phyloP scores from a whole-genome alignment of 352 stramenopile species.

The Phytophthora pini region DNA sequence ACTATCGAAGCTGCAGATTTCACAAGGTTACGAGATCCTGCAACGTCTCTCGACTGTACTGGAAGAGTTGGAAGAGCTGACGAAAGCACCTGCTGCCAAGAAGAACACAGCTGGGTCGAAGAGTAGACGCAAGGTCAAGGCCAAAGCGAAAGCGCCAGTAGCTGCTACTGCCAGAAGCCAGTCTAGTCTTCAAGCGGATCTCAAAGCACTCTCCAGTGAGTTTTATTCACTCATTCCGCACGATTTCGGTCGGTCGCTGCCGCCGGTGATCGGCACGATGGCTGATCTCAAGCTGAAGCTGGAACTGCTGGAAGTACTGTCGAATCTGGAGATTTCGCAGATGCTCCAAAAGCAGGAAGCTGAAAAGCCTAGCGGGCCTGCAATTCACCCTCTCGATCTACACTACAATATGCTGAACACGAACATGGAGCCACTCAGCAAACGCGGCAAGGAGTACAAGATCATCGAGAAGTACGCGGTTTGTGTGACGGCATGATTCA shows the following conservation, averaged over 20 bases:
- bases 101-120: constrained; percentile 24
- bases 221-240: constrained; percentile 82
- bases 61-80: constrained; percentile 45
- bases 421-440: constrained; percentile 48
- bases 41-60: constrained; percentile 53
- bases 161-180: constrained; percentile 26
- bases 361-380: constrained; percentile 19
- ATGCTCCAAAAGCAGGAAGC: constrained; percentile 52
- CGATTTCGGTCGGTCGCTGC: constrained; percentile 62
- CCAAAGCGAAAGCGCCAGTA: constrained; percentile 30
- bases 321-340: constrained; percentile 70
- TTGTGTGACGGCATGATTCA: not conserved
- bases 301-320: constrained; percentile 64
- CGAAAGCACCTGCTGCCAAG: constrained; percentile 21
- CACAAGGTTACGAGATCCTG: constrained; percentile 61
- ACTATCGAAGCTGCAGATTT: constrained; percentile 68
- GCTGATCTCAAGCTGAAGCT: constrained; percentile 67
- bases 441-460: constrained; percentile 53
- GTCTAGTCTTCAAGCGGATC: constrained; percentile 32
- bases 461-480: constrained; percentile 51
- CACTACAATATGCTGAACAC: constrained; percentile 62
- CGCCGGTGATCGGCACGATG: constrained; percentile 59
- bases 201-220: constrained; percentile 65
- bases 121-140: constrained; percentile 33
- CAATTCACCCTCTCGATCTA: constrained; percentile 44